Base-by-base conservation (phyloP, 805 yeast species). In the Alloascoidea hylecoeti region DNA sequence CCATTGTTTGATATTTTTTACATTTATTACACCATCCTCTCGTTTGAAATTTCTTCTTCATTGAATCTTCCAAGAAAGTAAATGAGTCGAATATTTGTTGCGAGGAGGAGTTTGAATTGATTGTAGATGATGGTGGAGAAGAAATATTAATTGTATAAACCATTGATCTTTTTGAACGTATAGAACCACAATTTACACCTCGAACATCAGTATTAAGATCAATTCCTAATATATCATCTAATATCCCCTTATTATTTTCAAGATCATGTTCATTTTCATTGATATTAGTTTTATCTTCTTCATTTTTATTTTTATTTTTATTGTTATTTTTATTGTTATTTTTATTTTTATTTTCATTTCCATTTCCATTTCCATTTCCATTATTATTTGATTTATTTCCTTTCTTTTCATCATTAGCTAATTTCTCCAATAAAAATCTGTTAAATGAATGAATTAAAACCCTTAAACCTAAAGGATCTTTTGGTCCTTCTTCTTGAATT, bases 1-100 rank as follows among this genome's bases (percentile, higher is more conserved):
- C 79, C 27, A 79, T 60, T 3, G 64, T 53, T 42, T 74, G 88
- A 40, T 57, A 63, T 33, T 58, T 57, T 4, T 62, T 58, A 46
- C 80, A 74, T 23, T 59, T 60, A 16, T 68, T 70, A 49, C 81
- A 76, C 47, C 63, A 58, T 16, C 73, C 67, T 13, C 70, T 64
- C 3, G 69, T 63, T 27, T 71, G 69, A 13, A 38, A 37, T 6
- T 14, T 23, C 30, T 23, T 23, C n/a, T 23, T 9, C 9, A 23
- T 9, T 9, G 30, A 9, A 9, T 9, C 30, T n/a, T 23, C 30
- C 13, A 23, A 23, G n/a, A 9, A 23, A n/a, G 30, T 9, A 23
- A 23, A n/a, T 9, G n/a, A 23, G n/a, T 23, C 30, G 30, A 23
- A 23, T n/a, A n/a, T n/a, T n/a, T n/a, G n/a, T n/a, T n/a, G n/a